These are phyloP conservation scores for Kodamaea laetipori DNA, from an alignment of 805 yeast genomes.

Conservation along the genomic window DNA sequence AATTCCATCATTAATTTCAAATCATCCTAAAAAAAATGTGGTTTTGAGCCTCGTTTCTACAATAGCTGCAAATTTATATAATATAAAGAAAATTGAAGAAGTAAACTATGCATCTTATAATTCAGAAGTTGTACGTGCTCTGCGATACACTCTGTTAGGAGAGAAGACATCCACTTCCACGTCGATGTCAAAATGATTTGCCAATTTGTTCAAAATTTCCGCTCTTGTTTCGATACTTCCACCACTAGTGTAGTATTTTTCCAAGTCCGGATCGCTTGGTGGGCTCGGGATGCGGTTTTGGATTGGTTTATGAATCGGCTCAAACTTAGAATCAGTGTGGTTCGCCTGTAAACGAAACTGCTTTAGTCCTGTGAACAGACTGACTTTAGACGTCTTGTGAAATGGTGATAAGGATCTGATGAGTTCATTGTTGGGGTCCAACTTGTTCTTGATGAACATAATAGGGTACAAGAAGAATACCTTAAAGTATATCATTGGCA, in stretches of 20 bases:
- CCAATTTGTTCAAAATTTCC: conserved; percentile 9
- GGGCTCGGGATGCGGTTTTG: not conserved
- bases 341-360: conserved; percentile 11
- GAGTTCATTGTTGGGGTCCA: conserved; percentile 1
- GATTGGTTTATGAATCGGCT: not conserved
- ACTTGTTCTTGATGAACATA: conserved; percentile 4
- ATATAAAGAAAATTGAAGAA: not conserved
- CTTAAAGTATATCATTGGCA: conserved; percentile 25
- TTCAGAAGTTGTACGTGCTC: conserved; percentile 2
- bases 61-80: conserved; percentile 2
- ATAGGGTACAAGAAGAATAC: conserved; percentile 14
- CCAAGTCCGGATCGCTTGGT: conserved; percentile 5
- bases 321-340: not conserved
- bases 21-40: not conserved
- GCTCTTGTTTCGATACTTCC: conserved; percentile 11
- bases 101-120: not conserved
- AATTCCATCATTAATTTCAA: conserved; percentile 2
- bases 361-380: conserved; percentile 10
- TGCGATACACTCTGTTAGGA: conserved; percentile 3
- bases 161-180: conserved; percentile 3
- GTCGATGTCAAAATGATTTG: conserved; percentile 13
- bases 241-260: conserved; percentile 5
- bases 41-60: not conserved
- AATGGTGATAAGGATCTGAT: not conserved
- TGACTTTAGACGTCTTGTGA: conserved; percentile 3